Base-by-base conservation (phyloP, 1,139 yeast species). In the Scheffersomyces segobiensis region DNA sequence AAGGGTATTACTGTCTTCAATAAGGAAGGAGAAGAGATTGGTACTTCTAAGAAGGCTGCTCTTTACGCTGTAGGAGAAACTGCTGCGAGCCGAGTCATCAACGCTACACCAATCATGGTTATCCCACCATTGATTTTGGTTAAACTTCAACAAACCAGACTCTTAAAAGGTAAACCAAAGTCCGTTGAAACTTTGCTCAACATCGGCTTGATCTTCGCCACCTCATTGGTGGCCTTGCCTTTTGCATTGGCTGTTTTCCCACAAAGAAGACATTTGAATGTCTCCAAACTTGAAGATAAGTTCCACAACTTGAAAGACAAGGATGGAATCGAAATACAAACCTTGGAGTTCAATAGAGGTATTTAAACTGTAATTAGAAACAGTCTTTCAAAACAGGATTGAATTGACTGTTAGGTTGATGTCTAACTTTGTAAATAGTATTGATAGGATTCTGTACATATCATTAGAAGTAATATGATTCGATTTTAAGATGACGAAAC, bases 91-190 rank as follows among this genome's bases (percentile, higher is more conserved):
- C 83, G 99, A 70, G 97, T 95, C 55, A 90, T 95, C 66, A 95
- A 93, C 70, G 98, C 98, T 22, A 91, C 99, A 0, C 99, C 99
- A 21, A 84, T 95, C 66, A 95, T 95, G 99, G 99, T 91, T 22
- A 75, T 95, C 24, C 99, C 99, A 0, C 98, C 99, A 1, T 81
- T 95, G 66, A 71, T 91, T 39, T 81, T 95, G 59, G 92, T 92
- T 55, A 84, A 82, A 69, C 79, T 95, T 63, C 98, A 95, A 76
- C 83, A 82, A 63, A 80, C 88, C 0, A 67, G 77, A 51, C 66
- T 87, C 39, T 81, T 93, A 63, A 87, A 83, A 67, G 91, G 92
- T 50, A 88, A 86, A 70, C 82, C 91, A 18, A 75, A 84, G 61
- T 80, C 87, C 26, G 77, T 85, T 6, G 93, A 89, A 66, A 87